These are phyloP conservation scores for Solanum commersonii DNA, from an alignment of 257 asterid species.

Conservation along the genomic window DNA sequence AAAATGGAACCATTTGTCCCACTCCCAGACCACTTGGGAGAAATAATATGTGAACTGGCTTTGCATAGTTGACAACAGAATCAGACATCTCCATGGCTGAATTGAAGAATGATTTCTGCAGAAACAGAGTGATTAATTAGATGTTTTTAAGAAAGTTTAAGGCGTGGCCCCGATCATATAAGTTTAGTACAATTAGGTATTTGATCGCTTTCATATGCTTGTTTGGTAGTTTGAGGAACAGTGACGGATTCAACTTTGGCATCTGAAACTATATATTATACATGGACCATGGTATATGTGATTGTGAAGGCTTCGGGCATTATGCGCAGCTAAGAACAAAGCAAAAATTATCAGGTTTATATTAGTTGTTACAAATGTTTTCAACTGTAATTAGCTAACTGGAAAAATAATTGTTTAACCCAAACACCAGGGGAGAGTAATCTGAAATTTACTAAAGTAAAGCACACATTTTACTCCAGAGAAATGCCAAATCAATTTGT, in stretches of 20 bases:
- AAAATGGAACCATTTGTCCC: constrained; percentile 13
- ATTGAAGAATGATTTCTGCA: background rate
- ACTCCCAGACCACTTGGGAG: constrained; percentile 23
- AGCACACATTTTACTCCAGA: too few species aligned
- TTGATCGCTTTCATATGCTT: constrained; percentile 1
- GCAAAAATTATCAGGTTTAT: too few species aligned
- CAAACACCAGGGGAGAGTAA: too few species aligned
- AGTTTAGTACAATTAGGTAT: background rate
- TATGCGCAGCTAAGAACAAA: too few species aligned
- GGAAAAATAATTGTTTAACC: too few species aligned
- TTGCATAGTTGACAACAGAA: background rate
- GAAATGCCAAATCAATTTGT: background rate
- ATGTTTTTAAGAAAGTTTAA: background rate
- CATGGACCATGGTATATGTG: background rate
- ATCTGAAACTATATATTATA: background rate
- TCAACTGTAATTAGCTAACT: too few species aligned
- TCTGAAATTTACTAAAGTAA: too few species aligned
- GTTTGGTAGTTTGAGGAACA: constrained; percentile 9
- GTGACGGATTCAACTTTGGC: constrained; percentile 8
- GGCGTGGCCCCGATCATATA: background rate
- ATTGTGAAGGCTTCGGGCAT: background rate
- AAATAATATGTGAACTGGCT: constrained; percentile 15
- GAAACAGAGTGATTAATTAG: background rate
- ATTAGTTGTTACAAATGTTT: too few species aligned
- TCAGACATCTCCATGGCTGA: background rate